These are phyloP conservation scores for Debaryomyces singareniensis DNA, from an alignment of 1,139 yeast species.

Conservation along the genomic window DNA sequence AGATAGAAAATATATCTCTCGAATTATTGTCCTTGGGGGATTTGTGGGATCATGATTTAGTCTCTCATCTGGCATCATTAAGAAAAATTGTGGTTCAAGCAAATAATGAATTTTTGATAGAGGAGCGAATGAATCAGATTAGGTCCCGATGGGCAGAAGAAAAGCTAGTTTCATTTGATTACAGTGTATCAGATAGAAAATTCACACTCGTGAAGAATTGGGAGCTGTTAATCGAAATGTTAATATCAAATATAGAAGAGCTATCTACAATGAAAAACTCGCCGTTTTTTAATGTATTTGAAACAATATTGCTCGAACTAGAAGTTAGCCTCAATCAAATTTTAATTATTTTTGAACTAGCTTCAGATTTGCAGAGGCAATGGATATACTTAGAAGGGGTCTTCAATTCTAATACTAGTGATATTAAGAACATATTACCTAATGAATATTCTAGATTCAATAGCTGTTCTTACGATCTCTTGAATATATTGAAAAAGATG, in stretches of 20 bases:
- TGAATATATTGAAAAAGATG: constrained; percentile 44
- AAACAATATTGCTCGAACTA: constrained; percentile 49
- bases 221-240: constrained; percentile 54
- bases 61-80: constrained; percentile 39
- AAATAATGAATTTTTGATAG: constrained; percentile 64
- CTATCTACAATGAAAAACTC: constrained; percentile 71
- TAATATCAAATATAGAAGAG: constrained; percentile 56
- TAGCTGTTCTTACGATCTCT: constrained; percentile 57
- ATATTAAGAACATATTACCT: constrained; percentile 60
- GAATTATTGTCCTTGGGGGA: constrained; percentile 45
- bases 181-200: constrained; percentile 37
- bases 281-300: constrained; percentile 55
- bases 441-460: constrained; percentile 65
- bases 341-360: constrained; percentile 50
- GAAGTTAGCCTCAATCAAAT: constrained; percentile 51
- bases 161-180: constrained; percentile 46
- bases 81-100: constrained; percentile 57
- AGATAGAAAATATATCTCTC: constrained; percentile 10
- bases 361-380: constrained; percentile 85
- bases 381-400: constrained; percentile 87
- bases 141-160: constrained; percentile 42
- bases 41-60: constrained; percentile 53
- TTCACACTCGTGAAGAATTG: constrained; percentile 62
- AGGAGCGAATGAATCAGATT: constrained; percentile 47
- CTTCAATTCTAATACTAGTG: constrained; percentile 48